phyloP scores from a whole-genome alignment of 495 filamentous ascomycete genomes.

The Cudoniella acicularis region DNA sequence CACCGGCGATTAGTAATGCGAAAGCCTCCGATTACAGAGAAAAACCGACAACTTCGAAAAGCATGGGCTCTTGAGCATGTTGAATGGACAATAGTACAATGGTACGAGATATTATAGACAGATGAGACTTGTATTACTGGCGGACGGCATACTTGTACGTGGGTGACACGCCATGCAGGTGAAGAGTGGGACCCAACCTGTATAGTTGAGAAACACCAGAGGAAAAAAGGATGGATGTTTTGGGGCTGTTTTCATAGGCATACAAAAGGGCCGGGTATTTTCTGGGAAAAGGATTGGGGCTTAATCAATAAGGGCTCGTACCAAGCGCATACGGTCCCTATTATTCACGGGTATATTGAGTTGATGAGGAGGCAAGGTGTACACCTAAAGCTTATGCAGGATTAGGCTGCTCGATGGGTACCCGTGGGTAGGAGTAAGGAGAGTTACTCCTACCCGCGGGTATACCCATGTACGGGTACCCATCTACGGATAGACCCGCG shows the following conservation, averaged over 20 bases:
- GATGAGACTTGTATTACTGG: slow-evolving; percentile 25
- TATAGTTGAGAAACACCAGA: slow-evolving; percentile 17
- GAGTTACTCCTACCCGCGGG: too few species aligned
- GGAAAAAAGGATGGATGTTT: slow-evolving; percentile 27
- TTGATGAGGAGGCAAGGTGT: not conserved
- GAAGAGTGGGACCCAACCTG: slow-evolving; percentile 23
- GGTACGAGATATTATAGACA: slow-evolving; percentile 26
- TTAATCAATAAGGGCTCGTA: slow-evolving; percentile 23
- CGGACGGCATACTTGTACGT: slow-evolving; percentile 8
- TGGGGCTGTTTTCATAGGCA: slow-evolving; percentile 22
- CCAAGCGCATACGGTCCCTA: slow-evolving; percentile 20
- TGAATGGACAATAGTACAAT: slow-evolving; percentile 23
- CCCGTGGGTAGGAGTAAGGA: too few species aligned
- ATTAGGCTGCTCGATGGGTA: too few species aligned
- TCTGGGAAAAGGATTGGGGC: slow-evolving; percentile 34
- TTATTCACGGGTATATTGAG: slow-evolving; percentile 22
- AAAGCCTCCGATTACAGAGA: slow-evolving; percentile 21
- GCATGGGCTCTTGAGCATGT: slow-evolving; percentile 17
- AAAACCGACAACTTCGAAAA: slow-evolving; percentile 5
- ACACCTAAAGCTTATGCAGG: slow-evolving; percentile 12
- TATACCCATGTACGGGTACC: too few species aligned
- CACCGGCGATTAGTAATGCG: slow-evolving; percentile 21
- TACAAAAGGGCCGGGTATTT: slow-evolving; percentile 25
- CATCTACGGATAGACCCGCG: too few species aligned
- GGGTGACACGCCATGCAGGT: slow-evolving; percentile 16